phyloP scores from a whole-genome alignment of 805 yeast species.

The Candida silvicultrix region DNA sequence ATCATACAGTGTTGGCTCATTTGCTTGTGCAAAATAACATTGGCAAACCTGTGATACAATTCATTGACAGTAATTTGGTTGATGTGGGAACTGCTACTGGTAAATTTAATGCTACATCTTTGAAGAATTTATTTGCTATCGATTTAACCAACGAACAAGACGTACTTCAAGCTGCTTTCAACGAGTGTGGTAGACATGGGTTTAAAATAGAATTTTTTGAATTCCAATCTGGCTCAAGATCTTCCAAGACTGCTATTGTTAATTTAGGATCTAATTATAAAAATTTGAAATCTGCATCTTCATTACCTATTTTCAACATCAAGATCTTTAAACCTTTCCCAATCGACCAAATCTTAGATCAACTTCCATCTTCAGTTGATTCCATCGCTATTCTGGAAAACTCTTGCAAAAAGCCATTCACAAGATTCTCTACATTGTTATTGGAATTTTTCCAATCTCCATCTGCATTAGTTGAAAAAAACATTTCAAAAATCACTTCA shows the following conservation, averaged over 20 bases:
- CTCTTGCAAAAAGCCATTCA: conserved; percentile 22
- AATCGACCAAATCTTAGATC: conserved; percentile 41
- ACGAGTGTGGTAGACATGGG: conserved; percentile 17
- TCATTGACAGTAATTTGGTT: conserved; percentile 35
- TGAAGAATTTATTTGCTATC: neutral
- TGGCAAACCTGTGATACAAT: conserved; percentile 62
- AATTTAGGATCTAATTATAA: conserved; percentile 54
- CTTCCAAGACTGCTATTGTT: conserved; percentile 47
- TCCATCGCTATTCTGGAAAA: conserved; percentile 67
- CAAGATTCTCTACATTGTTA: conserved; percentile 61
- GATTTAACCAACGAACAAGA: conserved; percentile 6
- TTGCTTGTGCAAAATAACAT: conserved; percentile 40
- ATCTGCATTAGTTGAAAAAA: conserved; percentile 36
- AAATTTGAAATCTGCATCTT: conserved; percentile 33
- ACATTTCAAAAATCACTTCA: conserved; percentile 47
- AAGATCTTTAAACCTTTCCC: conserved; percentile 73
- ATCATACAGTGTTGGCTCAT: conserved; percentile 52
- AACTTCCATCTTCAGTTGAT: conserved; percentile 44
- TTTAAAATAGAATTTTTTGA: conserved; percentile 17
- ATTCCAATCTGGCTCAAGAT: conserved; percentile 34
- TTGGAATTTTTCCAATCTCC: conserved; percentile 68
- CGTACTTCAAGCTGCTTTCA: conserved; percentile 15
- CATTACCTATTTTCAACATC: conserved; percentile 40
- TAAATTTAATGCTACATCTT: conserved; percentile 2
- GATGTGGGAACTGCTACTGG: conserved; percentile 10